A percentile compares a stretch with the other conserved stretches of the same genome.
These are phyloP conservation scores for Lonicera japonica DNA, from an alignment of 129 eudicot genomes.

Conservation along the genomic window DNA sequence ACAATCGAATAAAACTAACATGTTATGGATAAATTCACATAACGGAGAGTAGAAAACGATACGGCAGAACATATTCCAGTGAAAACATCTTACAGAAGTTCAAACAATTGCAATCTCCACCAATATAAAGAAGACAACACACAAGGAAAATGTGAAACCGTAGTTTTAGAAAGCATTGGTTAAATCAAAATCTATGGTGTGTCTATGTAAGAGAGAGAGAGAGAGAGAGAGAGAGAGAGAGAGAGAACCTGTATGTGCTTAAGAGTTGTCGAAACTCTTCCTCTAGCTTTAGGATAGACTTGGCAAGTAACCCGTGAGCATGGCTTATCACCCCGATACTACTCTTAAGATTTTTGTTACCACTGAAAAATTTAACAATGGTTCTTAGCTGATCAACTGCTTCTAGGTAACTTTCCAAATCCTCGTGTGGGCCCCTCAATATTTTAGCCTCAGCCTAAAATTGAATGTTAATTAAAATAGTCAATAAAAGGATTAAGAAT, in stretches of 20 bases:
- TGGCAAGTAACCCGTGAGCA: conserved; percentile 53
- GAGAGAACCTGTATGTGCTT: conserved; percentile 50
- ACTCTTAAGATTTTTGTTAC: conserved; percentile 64
- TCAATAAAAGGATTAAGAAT: background rate
- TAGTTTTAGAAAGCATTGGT: background rate
- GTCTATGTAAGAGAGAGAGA: too few species aligned
- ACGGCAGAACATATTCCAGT: too few species aligned
- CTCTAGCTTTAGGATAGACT: conserved; percentile 68
- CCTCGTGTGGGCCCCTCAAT: conserved; percentile 86
- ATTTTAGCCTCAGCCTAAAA: conserved; percentile 76
- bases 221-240: background rate
- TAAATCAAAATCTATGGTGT: background rate
- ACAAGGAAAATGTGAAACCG: background rate
- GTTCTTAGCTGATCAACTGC: conserved; percentile 66
- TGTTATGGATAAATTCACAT: too few species aligned
- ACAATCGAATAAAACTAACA: too few species aligned
- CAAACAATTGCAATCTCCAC: background rate
- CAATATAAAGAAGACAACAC: background rate
- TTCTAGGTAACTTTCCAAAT: conserved; percentile 77
- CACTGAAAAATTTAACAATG: conserved; percentile 50
- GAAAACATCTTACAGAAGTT: background rate
- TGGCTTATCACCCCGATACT: conserved; percentile 57
- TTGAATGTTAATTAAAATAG: conserved; percentile 2
- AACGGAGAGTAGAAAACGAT: too few species aligned
- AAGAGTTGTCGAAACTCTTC: conserved; percentile 74